Evolutionary conservation across 2,329 filamentous ascomycete genomes (phyloP), one percentile per base, ranked within the genome.

Genomic region (Penicillium sp.): DNA sequence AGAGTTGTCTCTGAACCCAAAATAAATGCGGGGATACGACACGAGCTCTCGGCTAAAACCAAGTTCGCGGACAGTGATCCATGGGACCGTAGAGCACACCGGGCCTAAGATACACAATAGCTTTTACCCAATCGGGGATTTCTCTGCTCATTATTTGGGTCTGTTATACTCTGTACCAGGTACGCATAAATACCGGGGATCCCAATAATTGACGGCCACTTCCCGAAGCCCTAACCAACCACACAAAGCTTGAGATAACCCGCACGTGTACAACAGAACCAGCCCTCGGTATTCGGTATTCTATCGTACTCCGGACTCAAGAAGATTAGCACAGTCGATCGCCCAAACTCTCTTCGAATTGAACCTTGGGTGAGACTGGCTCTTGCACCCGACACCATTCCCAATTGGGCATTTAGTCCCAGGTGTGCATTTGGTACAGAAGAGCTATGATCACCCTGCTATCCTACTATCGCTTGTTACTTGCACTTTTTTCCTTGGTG

Each of bases 321-420:
- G 14, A 33, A 22, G 39, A 22, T 42, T 42, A 42, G 22, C 21
- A 50, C 13, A 49, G 46, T 49, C 27, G 29, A 49, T 35, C 45
- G 26, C 14, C 31, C 48, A 50, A 52, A 52, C 39, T 44, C 13
- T 52, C 33, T 43, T n/a, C 11, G 45, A 26, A 37, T 43, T 42
- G 46, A 47, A 51, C 44, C 47, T 55, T 44, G 43, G 46, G 19
- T 42, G 4, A 10, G n/a, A 45, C 33, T 54, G 52, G 52, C 46
- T 35, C 16, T 19, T 49, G 10, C 39, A 50, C 47, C 57, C 58
- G 54, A 56, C 54, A 55, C 57, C 59, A 58, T n/a, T 13, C 61
- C 49, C 9, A 44, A 24, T 46, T 2, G 10, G 52, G 57, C 46
- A 61, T 55, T 29, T 26, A 58, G 49, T 52, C 46, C 48, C 49